Evolutionary conservation across 306 rosid species (phyloP).

Genomic region (Castanea sativa): DNA sequence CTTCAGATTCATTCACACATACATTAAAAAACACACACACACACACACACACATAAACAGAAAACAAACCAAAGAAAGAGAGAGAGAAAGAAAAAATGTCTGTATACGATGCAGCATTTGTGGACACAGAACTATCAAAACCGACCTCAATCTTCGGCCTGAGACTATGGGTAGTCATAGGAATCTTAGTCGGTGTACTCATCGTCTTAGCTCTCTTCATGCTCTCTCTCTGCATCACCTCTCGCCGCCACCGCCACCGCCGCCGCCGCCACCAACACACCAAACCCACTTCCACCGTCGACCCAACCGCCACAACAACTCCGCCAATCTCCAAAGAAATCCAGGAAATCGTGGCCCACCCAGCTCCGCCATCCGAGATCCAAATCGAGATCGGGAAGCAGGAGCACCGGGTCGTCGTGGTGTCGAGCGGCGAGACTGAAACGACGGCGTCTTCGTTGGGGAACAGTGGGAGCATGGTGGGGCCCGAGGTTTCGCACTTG

Average conservation of each 20-base stretch:
- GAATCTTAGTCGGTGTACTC: constrained; percentile 77
- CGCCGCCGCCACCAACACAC: constrained; percentile 14
- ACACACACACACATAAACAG: not conserved
- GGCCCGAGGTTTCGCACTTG: constrained; percentile 92
- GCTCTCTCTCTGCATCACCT: constrained; percentile 87
- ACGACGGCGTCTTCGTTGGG: constrained; percentile 49
- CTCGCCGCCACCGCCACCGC: constrained; percentile 60
- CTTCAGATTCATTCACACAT: not conserved
- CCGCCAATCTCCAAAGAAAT: constrained; percentile 76
- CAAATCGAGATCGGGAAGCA: constrained; percentile 69
- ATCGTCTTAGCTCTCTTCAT: constrained; percentile 78
- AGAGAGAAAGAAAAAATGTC: constrained; percentile 40
- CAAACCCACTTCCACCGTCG: not conserved
- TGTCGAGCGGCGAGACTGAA: constrained; percentile 81
- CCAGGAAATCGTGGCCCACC: constrained; percentile 63
- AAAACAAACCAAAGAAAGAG: not conserved
- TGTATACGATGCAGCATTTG: constrained; percentile 74
- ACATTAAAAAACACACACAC: too few relatives aligned
- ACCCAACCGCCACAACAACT: constrained; percentile 17
- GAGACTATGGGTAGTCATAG: constrained; percentile 89
- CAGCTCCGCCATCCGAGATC: constrained; percentile 39
- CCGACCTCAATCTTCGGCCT: constrained; percentile 89
- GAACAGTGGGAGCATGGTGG: constrained; percentile 55
- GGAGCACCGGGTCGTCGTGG: constrained; percentile 67
- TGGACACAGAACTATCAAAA: constrained; percentile 72